A percentile compares a stretch with the other conserved stretches of the same genome.
phyloP scores from a whole-genome alignment of 2,329 filamentous ascomycete genomes.

The Gyromitra esculenta region DNA sequence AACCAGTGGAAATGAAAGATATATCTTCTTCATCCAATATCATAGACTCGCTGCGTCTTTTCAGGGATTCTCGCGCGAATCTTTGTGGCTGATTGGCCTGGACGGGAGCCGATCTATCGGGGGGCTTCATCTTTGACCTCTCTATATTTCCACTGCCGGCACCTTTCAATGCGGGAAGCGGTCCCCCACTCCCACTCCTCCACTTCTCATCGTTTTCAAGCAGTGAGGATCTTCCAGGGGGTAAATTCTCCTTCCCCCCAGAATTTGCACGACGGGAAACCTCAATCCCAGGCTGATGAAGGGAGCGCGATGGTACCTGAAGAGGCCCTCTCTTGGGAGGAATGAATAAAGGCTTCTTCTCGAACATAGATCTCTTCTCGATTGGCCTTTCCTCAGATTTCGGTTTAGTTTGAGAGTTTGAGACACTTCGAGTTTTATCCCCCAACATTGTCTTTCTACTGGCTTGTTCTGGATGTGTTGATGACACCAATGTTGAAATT shows the following conservation, averaged over 20 bases:
- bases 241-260: constrained; percentile 72
- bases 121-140: constrained; percentile 39
- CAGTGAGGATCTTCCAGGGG: constrained; percentile 62
- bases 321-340: constrained; percentile 66
- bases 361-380: constrained; percentile 28
- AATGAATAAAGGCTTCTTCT: constrained; percentile 59
- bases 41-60: constrained; percentile 45
- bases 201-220: constrained; percentile 29
- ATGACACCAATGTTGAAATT: constrained; percentile 3
- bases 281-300: constrained; percentile 62
- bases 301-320: constrained; percentile 61
- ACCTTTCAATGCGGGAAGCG: constrained; percentile 34
- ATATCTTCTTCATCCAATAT: constrained; percentile 47
- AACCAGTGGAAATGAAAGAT: constrained; percentile 41
- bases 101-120: constrained; percentile 42
- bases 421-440: constrained; percentile 41
- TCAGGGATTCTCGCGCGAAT: constrained; percentile 53
- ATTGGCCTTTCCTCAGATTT: background rate
- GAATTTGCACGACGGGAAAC: constrained; percentile 66
- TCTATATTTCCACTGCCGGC: constrained; percentile 20
- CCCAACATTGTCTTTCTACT: constrained; percentile 30
- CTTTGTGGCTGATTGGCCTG: constrained; percentile 59
- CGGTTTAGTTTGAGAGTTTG: constrained; percentile 27
- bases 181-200: constrained; percentile 15
- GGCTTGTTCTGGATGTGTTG: constrained; percentile 16